Evolutionary conservation across 2,329 filamentous ascomycete species (phyloP), one percentile per base, ranked within the genome.

Genomic region (Fusarium longipes): DNA sequence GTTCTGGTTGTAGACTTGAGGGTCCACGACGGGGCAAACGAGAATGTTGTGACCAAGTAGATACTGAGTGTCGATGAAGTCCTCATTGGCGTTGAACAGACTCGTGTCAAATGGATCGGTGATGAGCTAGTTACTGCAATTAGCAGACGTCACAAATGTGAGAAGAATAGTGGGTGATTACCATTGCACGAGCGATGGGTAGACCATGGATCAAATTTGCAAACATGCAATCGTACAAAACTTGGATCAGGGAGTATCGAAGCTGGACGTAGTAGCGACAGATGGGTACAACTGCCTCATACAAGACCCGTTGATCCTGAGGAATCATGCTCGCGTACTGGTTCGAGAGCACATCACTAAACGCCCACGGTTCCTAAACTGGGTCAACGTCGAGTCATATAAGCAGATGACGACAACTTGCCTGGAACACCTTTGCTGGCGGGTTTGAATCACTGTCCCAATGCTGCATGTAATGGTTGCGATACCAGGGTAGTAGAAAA

Each of bases 131-230:
- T 8, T 14, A 3, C 0, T 1, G n/a, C n/a, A n/a, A n/a, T 47
- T 8, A 48, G n/a, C 14, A 14, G 8, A 1, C 8, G 1, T 15
- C 3, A 1, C 3, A 8, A 1, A 1, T 0, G 1, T 4, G 1
- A 1, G 4, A 4, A 4, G 6, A 3, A n/a, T n/a, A 2, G 10
- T 6, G 4, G 1, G 15, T 10, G 14, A 12, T 1, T 25, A 39
- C 51, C 51, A 55, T 55, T 0, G 51, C 43, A 9, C 51, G 51
- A 5, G 51, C 51, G 3, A 55, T 47, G 0, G 51, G 51, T 0
- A 55, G 20, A 32, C 51, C 51, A 0, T 55, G 38, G 32, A 30
- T 49, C 24, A 55, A n/a, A 2, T 55, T 55, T 6, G 51, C 51
- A 32, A 55, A 55, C 51, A 55, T 55, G 17, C 30, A 50, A 25